Base-by-base conservation (phyloP, 192 early-diverging fungal species). In the Linderina pennispora region DNA sequence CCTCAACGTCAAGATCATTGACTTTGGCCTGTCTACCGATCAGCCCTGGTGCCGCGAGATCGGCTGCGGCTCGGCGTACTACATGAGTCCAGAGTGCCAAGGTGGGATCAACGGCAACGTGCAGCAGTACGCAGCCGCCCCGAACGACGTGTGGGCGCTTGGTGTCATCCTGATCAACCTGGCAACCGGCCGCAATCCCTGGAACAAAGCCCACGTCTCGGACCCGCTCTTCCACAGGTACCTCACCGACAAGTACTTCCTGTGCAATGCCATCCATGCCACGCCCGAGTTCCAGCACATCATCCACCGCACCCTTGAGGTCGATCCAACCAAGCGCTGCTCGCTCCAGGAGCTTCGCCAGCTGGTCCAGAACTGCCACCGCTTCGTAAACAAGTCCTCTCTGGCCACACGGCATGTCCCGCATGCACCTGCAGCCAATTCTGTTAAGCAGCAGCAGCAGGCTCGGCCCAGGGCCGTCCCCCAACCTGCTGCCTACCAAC, bases 91-190 rank as follows among this genome's bases (percentile, higher is more conserved):
- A 20, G 85, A 88, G 52, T 82, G 82, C 48, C 85, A 86, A 46
- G 79, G 78, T 36, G 80, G 73, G 1, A 64, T 78, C 19, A 56
- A 55, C 28, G 54, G 63, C 22, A 71, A 72, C 2, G 78, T 83
- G 41, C 55, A 65, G 15, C 63, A 58, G 26, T 85, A 84, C 50
- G 64, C 67, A 2, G 80, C 91, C 15, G 81, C 81, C 2, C 78
- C 84, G 25, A 89, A 85, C 52, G 92, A 96, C 71, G 82, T 89
- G 14, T 96, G 91, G 91, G 76, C 89, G 1, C 60, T 93, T 20
- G 92, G 91, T 23, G 76, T 96, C 19, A 88, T 96, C 43, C 76
- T 96, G 23, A 77, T 93, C 64, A 96, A 96, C 59, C 61, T 96
- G 52, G 63, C 90, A 34, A 82, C 81, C 20, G 90, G 91, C 22